Base-by-base conservation (phyloP, 176 grass and related monocot genomes). In the Rhipidocladum racemiflorum region DNA sequence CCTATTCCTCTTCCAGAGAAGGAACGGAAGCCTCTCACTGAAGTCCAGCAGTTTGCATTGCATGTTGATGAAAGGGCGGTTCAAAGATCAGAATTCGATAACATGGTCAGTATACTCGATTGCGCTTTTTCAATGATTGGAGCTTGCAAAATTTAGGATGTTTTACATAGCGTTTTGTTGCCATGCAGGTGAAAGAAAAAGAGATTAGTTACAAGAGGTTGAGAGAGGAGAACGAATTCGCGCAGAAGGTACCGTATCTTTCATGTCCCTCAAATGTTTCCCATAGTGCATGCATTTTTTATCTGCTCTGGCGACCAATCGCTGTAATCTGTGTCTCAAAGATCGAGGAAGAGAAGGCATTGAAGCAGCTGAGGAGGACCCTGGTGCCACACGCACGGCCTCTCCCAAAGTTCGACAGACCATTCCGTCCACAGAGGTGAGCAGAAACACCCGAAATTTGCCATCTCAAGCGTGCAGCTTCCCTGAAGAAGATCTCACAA, bases 331-430 rank as follows among this genome's bases (percentile, higher is more conserved):
- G 6, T 76, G 21, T 79, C 6, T 85, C 29, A 60, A 99, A 99
- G 97, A 92, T 99, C 14, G 97, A 99, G 66, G 97, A 99, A 77
- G 97, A 99, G 84, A 99, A 99, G 74, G 97, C 91, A 2, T 36
- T 95, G 54, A 99, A 99, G 61, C 97, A 96, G 25, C 72, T 99
- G 17, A 96, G 97, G 55, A 93, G 93, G 61, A 87, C 93, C 2
- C 78, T 99, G 97, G 89, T 96, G 30, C 97, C 93, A 27, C 97
- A 99, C 18, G 89, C 91, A 15, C 87, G 93, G 64, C 91, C 93
- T 68, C 73, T 99, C 27, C 97, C 97, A 0, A 96, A 90, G 78
- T 99, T 99, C 10, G 85, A 93, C 71, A 89, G 92, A 30, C 97
- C 97, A 25, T 96, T 99, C 77, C 17, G 88, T 42, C 91, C 93